phyloP scores from a whole-genome alignment of 2,329 filamentous ascomycete genomes.

The Pyrenophora seminiperda region DNA sequence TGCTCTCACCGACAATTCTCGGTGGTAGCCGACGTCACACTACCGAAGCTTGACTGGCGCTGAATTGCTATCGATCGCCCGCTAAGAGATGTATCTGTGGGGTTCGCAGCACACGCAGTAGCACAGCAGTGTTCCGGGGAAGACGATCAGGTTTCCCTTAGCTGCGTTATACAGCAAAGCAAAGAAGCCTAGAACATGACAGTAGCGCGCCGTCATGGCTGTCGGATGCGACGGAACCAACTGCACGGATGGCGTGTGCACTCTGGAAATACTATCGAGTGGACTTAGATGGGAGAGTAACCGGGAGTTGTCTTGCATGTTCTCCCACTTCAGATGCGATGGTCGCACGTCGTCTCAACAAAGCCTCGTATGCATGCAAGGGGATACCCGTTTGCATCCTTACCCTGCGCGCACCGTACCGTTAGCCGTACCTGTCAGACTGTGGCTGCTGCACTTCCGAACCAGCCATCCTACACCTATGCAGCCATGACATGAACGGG shows the following conservation, averaged over 20 bases:
- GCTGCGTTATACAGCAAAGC: conserved; percentile 1
- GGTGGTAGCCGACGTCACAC: conserved; percentile 3
- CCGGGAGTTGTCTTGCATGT: no score
- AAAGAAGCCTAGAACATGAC: conserved; percentile 4
- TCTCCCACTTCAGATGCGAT: no score
- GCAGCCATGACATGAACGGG: not conserved
- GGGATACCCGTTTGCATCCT: conserved; percentile 1
- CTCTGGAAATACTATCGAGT: no score
- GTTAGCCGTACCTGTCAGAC: not conserved
- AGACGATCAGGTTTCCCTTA: not conserved
- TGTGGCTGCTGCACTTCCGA: not conserved
- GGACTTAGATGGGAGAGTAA: no score
- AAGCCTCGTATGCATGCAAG: not conserved
- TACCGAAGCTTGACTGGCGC: no score
- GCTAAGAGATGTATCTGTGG: not conserved
- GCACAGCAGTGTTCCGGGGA: no score
- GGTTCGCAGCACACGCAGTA: not conserved
- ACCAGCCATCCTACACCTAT: no score
- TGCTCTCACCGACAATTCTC: not conserved
- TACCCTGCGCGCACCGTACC: no score
- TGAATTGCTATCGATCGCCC: not conserved
- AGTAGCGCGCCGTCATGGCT: not conserved
- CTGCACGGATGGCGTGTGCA: not conserved
- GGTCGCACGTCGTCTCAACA: no score
- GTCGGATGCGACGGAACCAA: not conserved